phyloP scores from a whole-genome alignment of 352 stramenopile species.

The Blastocystis hominis region DNA sequence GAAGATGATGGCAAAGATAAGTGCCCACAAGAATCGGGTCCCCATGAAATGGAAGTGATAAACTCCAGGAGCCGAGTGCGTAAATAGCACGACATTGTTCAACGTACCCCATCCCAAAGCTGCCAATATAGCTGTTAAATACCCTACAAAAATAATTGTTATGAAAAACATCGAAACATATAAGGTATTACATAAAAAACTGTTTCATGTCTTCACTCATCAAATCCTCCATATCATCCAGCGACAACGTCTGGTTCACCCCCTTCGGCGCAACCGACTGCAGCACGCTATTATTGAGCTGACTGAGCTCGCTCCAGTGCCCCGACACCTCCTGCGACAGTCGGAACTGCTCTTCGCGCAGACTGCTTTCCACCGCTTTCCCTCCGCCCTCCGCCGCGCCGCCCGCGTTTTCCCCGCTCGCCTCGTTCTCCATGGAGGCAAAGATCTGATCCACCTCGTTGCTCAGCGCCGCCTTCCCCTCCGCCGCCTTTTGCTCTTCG shows the following conservation, averaged over 20 bases:
- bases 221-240: conserved; percentile 35
- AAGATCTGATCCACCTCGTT: conserved; percentile 9
- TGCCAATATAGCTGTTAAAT: neutral
- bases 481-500: neutral
- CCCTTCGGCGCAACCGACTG: neutral
- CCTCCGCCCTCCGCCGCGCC: too few species aligned
- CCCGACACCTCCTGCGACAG: neutral
- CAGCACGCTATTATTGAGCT: neutral
- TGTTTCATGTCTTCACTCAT: conserved; percentile 34
- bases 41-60: conserved; percentile 40
- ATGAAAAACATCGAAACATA: conserved; percentile 11
- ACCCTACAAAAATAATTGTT: neutral
- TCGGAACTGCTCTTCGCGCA: conserved; percentile 4
- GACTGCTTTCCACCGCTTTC: neutral
- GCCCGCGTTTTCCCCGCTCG: neutral
- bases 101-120: conserved; percentile 6
- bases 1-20: neutral
- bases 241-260: neutral
- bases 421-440: neutral
- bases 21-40: conserved; percentile 14
- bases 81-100: conserved; percentile 44
- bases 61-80: conserved; percentile 9
- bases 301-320: neutral
- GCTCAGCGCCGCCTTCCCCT: neutral
- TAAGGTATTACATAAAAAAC: neutral